Evolutionary conservation across 2,329 filamentous ascomycete genomes (phyloP).

Genomic region (Xylariaceae sp.): DNA sequence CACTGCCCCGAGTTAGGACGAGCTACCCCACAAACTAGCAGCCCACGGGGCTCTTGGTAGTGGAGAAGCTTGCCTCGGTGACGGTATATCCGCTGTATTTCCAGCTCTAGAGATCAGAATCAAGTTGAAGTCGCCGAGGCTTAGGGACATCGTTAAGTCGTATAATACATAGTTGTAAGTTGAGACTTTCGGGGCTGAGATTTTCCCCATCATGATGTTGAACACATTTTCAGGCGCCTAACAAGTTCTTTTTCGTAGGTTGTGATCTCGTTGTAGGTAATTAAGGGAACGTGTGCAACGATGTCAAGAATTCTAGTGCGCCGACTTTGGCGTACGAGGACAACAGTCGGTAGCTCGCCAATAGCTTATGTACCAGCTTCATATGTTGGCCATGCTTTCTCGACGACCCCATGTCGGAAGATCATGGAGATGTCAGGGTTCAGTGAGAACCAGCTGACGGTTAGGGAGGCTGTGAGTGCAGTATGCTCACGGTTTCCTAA

Average conservation of each 20-base stretch:
- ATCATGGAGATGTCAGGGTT: constrained; percentile 79
- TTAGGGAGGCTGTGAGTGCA: constrained; percentile 72
- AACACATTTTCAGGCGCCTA: background rate
- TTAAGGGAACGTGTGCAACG: background rate
- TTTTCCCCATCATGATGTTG: background rate
- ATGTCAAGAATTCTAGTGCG: no score
- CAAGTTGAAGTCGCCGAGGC: background rate
- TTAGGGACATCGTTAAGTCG: background rate
- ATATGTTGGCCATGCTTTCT: constrained; percentile 42
- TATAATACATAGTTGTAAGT: background rate
- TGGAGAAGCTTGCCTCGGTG: background rate
- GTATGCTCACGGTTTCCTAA: constrained; percentile 76
- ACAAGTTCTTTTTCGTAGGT: background rate
- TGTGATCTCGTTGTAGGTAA: background rate
- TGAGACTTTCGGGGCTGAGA: background rate
- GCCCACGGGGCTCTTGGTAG: background rate
- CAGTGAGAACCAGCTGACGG: constrained; percentile 73
- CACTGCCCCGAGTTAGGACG: no score
- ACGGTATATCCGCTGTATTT: constrained; percentile 17
- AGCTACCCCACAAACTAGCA: background rate
- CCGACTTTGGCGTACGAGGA: constrained; percentile 4
- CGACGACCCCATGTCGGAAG: constrained; percentile 41
- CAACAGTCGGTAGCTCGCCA: background rate
- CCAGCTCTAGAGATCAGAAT: no score
- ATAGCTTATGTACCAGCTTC: background rate